Evolutionary conservation across 768 basidiomycete genomes (phyloP), one percentile per base, ranked within the genome.

Genomic region (Neoboletus subvelutipes): DNA sequence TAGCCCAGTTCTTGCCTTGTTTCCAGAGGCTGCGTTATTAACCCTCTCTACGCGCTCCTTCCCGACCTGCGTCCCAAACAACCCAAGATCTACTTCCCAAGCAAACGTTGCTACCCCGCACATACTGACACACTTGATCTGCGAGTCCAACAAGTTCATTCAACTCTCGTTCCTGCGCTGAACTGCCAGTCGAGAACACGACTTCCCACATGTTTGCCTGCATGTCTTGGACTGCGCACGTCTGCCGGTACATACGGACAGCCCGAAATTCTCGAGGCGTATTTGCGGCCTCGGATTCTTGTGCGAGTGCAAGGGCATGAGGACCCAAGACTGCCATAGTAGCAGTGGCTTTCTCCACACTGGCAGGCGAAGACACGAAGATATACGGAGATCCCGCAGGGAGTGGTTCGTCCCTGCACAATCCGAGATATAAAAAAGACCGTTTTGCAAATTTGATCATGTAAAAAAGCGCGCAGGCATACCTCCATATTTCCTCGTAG

Each of bases 401-500:
- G 24, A 61, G 55, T 1, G 58, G 43, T 40, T 68, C 66, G n/a
- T 68, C 68, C 18, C 68, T 68, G 45, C 28, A 29, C 12, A 3
- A 7, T 42, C 43, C 17, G 5, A 46, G 10, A 10, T 10, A 1
- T 10, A 11, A 31, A 10, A 20, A 17, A 20, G 40, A 37, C 5
- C 1, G 7, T 26, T 12, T n/a, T 18, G 20, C 40, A 12, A 18
- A n/a, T 4, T n/a, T 40, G n/a, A 11, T 40, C 18, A 9, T 5
- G n/a, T 5, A n/a, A 39, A 40, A 40, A n/a, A 40, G n/a, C 39
- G 17, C n/a, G 8, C 9, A 10, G 18, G 10, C 6, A n/a, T n/a
- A 40, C 39, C n/a, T 40, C 67, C 67, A 67, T 24, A 64, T 59
- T 43, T 70, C 67, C 18, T 67, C 65, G 24, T 67, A 68, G 13